phyloP scores from a whole-genome alignment of 2,329 filamentous ascomycete genomes.

The Colletotrichum echinochloae region DNA sequence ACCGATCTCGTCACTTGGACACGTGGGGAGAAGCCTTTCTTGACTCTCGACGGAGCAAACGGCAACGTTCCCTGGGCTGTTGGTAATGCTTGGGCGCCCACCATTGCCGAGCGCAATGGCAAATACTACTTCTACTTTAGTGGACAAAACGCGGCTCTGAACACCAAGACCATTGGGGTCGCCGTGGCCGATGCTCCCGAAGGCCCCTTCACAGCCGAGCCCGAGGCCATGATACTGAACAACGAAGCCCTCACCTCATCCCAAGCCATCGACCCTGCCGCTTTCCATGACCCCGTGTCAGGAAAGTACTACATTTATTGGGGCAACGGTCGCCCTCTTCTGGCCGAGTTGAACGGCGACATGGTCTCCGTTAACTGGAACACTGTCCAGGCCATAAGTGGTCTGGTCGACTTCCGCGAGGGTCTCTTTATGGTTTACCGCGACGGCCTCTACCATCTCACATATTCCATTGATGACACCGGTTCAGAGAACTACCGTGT shows the following conservation, averaged over 20 bases:
- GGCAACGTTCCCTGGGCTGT: conserved; percentile 73
- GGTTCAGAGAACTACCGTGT: conserved; percentile 59
- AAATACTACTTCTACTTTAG: conserved; percentile 76
- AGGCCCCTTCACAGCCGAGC: conserved; percentile 69
- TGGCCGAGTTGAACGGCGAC: conserved; percentile 59
- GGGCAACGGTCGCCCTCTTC: conserved; percentile 58
- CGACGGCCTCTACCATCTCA: conserved; percentile 59
- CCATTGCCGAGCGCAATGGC: conserved; percentile 68
- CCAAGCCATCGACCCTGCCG: conserved; percentile 70
- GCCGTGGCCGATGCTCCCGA: conserved; percentile 67
- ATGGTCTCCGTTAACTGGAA: conserved; percentile 58
- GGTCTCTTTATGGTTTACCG: conserved; percentile 58
- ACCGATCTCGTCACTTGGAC: conserved; percentile 57
- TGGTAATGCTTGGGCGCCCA: conserved; percentile 76
- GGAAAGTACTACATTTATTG: conserved; percentile 73
- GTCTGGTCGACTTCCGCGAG: conserved; percentile 58
- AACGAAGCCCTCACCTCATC: conserved; percentile 54
- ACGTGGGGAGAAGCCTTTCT: conserved; percentile 54
- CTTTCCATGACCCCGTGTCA: conserved; percentile 69
- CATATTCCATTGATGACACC: conserved; percentile 62
- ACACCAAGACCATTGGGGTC: conserved; percentile 70
- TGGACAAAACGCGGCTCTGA: conserved; percentile 63
- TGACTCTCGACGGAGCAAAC: conserved; percentile 57
- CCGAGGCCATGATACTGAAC: conserved; percentile 65
- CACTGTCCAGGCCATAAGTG: conserved; percentile 50